These are phyloP conservation scores for Hypholoma sublateritium DNA, from an alignment of 768 basidiomycete species.

Conservation along the genomic window DNA sequence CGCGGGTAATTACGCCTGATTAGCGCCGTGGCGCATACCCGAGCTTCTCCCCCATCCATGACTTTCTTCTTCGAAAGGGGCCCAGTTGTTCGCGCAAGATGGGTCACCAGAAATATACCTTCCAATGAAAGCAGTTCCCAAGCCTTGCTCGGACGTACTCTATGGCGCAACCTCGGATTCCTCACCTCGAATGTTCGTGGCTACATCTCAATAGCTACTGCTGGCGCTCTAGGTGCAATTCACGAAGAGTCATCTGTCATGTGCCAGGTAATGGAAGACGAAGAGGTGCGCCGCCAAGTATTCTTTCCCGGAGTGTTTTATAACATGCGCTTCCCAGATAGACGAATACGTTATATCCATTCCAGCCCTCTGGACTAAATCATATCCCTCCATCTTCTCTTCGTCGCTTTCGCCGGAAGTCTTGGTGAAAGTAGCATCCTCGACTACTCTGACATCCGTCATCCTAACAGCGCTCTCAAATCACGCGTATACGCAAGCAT, in stretches of 20 bases:
- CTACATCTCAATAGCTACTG: conserved; percentile 14
- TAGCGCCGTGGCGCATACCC: neutral
- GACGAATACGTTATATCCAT: conserved; percentile 33
- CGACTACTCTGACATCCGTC: conserved; percentile 42
- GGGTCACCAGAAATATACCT: conserved; percentile 7
- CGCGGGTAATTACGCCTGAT: conserved; percentile 1
- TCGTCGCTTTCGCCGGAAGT: conserved; percentile 5
- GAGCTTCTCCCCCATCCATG: conserved; percentile 16
- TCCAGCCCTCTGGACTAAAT: conserved; percentile 38
- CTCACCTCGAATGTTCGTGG: neutral
- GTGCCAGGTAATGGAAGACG: conserved; percentile 34
- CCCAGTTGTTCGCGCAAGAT: conserved; percentile 7
- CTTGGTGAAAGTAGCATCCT: conserved; percentile 9
- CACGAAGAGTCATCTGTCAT: conserved; percentile 17
- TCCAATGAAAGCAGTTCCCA: neutral
- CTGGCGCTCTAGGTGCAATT: neutral
- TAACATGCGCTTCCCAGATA: conserved; percentile 20
- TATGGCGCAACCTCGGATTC: conserved; percentile 16
- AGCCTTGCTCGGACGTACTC: conserved; percentile 8
- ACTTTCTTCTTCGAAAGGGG: conserved; percentile 28
- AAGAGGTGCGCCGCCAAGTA: conserved; percentile 30
- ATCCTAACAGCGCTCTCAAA: conserved; percentile 50
- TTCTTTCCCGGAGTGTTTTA: neutral
- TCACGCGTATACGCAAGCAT: conserved; percentile 47
- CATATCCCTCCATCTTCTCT: conserved; percentile 12